These are phyloP conservation scores for Aspergillus transmontanensis DNA, from an alignment of 2,329 filamentous ascomycete genomes.

Conservation along the genomic window DNA sequence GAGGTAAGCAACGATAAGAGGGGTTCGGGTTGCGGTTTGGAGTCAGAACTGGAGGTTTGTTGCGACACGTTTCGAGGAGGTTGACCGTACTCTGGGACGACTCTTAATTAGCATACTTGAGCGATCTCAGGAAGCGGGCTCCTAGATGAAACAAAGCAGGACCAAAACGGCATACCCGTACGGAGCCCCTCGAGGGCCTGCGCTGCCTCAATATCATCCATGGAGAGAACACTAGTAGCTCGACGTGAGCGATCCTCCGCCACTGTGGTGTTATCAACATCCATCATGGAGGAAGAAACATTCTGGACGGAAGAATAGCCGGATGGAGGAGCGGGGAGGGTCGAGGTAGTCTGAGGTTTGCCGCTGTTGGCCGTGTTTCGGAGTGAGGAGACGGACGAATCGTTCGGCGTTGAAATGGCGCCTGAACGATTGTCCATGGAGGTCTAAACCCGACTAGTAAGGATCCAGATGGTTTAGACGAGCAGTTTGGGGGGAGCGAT, in stretches of 20 bases:
- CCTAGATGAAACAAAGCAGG: neutral
- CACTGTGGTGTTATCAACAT: conserved; percentile 38
- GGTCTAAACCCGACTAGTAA: conserved; percentile 7
- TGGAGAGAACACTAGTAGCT: conserved; percentile 50
- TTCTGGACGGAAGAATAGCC: conserved; percentile 24
- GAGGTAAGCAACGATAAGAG: conserved; percentile 84
- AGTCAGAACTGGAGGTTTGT: conserved; percentile 37
- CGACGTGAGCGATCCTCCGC: conserved; percentile 45
- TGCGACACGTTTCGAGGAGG: conserved; percentile 57
- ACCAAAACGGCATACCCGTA: conserved; percentile 58
- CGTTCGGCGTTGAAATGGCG: conserved; percentile 21
- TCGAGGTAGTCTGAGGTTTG: conserved; percentile 10
- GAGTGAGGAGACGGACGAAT: conserved; percentile 16
- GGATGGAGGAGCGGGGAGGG: conserved; percentile 13
- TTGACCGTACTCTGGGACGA: conserved; percentile 62
- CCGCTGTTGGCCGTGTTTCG: conserved; percentile 15
- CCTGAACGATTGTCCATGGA: conserved; percentile 24
- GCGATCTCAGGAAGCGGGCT: too few relatives aligned
- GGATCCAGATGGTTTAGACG: conserved; percentile 1
- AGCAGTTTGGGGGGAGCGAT: neutral
- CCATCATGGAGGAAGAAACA: conserved; percentile 39
- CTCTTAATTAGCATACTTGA: neutral
- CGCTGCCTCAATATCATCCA: conserved; percentile 62
- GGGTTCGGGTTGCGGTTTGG: conserved; percentile 67
- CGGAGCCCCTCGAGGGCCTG: conserved; percentile 75